Conservation (phyloP, 345 rosid species). For the Carallia brachiata region DNA sequence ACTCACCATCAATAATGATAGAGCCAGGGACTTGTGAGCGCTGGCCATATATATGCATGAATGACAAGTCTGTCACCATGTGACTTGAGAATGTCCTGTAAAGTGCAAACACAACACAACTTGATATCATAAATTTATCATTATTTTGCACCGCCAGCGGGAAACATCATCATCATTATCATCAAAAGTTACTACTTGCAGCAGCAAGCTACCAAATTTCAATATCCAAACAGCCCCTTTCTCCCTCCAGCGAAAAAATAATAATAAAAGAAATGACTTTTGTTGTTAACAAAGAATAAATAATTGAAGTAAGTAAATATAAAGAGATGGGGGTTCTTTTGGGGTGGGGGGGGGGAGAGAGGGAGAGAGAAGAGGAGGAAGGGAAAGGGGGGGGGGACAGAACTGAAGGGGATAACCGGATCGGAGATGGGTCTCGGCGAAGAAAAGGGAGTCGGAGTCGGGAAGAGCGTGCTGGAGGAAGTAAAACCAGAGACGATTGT, state of each 20-base stretch:
- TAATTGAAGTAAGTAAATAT: too few relatives aligned
- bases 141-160: too few relatives aligned
- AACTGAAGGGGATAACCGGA: slow-evolving; percentile 70
- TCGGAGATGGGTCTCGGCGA: slow-evolving; percentile 61
- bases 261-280: too few relatives aligned
- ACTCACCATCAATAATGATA: slow-evolving; percentile 58
- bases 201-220: too few relatives aligned
- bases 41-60: slow-evolving; percentile 64
- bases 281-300: too few relatives aligned
- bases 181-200: too few relatives aligned
- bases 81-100: slow-evolving; percentile 41
- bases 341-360: too few relatives aligned
- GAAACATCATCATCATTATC: too few relatives aligned
- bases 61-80: slow-evolving; percentile 43
- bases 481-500: slow-evolving; percentile 65
- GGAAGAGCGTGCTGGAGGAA: slow-evolving; percentile 43
- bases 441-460: slow-evolving; percentile 48
- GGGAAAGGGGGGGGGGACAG: neutral
- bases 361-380: neutral
- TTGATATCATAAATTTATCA: neutral
- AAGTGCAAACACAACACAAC: slow-evolving; percentile 2
- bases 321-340: too few relatives aligned
- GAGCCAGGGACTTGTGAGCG: slow-evolving; percentile 64
- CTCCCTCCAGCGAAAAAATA: too few relatives aligned
- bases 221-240: too few relatives aligned